Evolutionary conservation across 2,329 filamentous ascomycete genomes (phyloP).

Genomic region (Ophiostoma piceae): DNA sequence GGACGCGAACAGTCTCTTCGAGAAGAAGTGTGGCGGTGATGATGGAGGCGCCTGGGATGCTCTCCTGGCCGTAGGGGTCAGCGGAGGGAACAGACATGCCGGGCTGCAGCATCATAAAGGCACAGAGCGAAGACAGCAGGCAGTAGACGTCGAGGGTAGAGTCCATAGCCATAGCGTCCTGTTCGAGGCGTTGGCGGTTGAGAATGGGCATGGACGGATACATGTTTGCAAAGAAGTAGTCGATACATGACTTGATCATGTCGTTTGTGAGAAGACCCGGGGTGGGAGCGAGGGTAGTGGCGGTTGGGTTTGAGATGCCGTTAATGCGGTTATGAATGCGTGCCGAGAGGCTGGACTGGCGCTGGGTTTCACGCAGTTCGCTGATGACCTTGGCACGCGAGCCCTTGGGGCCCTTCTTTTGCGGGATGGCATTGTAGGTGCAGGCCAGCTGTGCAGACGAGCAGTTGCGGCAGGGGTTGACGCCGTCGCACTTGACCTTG

Average conservation of each 20-base stretch:
- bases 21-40: conserved; percentile 61
- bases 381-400: conserved; percentile 71
- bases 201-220: conserved; percentile 60
- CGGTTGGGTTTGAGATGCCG: conserved; percentile 46
- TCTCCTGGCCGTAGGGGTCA: conserved; percentile 53
- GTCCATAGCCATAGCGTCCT: conserved; percentile 56
- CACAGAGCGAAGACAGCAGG: conserved; percentile 58
- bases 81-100: conserved; percentile 53
- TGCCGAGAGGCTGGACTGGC: conserved; percentile 58
- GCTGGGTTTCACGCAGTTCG: conserved; percentile 63
- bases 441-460: conserved; percentile 60
- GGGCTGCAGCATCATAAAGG: conserved; percentile 64
- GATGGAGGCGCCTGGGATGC: conserved; percentile 54
- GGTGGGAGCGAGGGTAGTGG: conserved; percentile 46
- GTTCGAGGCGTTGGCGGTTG: conserved; percentile 53
- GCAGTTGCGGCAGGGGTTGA: conserved; percentile 67
- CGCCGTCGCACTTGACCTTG: conserved; percentile 69
- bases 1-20: conserved; percentile 61
- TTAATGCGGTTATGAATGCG: conserved; percentile 58
- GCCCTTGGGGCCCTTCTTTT: conserved; percentile 72
- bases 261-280: conserved; percentile 57
- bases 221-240: conserved; percentile 65
- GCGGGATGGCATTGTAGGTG: conserved; percentile 69
- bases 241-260: conserved; percentile 59
- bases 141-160: conserved; percentile 60